A percentile compares a stretch with the other conserved stretches of the same genome.
These are phyloP conservation scores for Plasmodium malariae DNA, from an alignment of 169 alveolate species.

Conservation along the genomic window DNA sequence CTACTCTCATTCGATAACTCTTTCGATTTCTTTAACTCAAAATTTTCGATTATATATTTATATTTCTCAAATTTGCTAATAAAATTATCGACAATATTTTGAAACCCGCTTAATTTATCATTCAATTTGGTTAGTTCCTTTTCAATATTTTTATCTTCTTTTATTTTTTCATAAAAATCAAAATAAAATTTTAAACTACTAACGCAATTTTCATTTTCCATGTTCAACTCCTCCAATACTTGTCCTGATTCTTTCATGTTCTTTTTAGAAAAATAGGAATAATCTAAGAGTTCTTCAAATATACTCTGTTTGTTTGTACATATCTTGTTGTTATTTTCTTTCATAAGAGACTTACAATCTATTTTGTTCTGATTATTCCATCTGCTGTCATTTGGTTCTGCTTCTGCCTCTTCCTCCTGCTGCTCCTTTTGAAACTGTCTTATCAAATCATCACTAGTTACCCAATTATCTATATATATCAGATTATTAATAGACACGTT, in stretches of 20 bases:
- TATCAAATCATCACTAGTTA: constrained; percentile 54
- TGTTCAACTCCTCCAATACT: constrained; percentile 17
- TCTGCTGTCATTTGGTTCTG: not conserved
- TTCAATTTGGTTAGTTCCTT: constrained; percentile 55
- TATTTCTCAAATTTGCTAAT: constrained; percentile 64
- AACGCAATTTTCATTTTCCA: constrained; percentile 63
- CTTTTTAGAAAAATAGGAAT: constrained; percentile 31
- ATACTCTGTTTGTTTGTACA: not conserved
- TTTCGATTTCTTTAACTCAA: constrained; percentile 23
- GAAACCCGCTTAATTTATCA: constrained; percentile 57
- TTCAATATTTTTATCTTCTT: constrained; percentile 68
- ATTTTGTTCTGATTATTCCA: not conserved
- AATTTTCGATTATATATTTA: constrained; percentile 54
- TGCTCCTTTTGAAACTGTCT: constrained; percentile 25
- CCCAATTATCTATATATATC: constrained; percentile 75
- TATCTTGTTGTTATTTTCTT: not conserved
- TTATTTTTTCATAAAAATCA: constrained; percentile 61
- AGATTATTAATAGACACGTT: constrained; percentile 74
- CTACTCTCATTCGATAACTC: not conserved
- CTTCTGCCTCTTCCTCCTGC: not conserved
- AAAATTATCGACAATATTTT: constrained; percentile 50
- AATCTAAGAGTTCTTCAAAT: constrained; percentile 43
- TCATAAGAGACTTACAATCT: not conserved
- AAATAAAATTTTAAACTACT: constrained; percentile 25
- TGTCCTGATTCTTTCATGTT: constrained; percentile 25